Evolutionary conservation across 2,329 filamentous ascomycete genomes (phyloP).

Genomic region (Xylaria sp.): DNA sequence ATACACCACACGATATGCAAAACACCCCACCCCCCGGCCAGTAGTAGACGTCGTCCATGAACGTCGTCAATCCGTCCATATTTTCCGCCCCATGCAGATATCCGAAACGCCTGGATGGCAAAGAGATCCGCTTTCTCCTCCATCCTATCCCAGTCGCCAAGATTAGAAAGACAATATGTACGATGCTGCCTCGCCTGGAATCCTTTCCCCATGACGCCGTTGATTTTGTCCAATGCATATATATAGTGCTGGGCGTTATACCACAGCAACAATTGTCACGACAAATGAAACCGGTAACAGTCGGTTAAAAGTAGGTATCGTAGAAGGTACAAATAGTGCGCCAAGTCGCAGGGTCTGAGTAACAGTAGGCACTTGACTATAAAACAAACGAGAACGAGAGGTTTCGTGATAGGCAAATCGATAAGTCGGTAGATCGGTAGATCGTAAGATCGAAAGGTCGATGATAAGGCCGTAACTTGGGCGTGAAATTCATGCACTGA

Average conservation of each 20-base stretch:
- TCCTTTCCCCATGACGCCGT: conserved; percentile 40
- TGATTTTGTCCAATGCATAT: conserved; percentile 37
- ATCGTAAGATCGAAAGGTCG: neutral
- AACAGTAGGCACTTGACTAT: conserved; percentile 20
- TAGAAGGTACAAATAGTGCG: conserved; percentile 27
- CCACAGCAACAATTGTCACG: conserved; percentile 7
- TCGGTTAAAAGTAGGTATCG: conserved; percentile 29
- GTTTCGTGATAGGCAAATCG: conserved; percentile 2
- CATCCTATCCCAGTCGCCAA: conserved; percentile 30
- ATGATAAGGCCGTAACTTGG: conserved; percentile 8
- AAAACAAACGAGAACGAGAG: conserved; percentile 24
- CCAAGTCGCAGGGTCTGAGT: neutral
- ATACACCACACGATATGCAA: conserved; percentile 35
- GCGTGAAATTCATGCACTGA: conserved; percentile 7
- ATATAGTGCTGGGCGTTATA: conserved; percentile 33
- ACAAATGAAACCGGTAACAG: conserved; percentile 43
- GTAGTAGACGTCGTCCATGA: conserved; percentile 32
- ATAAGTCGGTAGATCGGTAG: neutral
- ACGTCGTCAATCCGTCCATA: conserved; percentile 30
- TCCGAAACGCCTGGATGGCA: conserved; percentile 43
- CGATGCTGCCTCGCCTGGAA: conserved; percentile 40
- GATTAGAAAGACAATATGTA: conserved; percentile 36
- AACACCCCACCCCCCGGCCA: conserved; percentile 20
- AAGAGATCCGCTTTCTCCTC: conserved; percentile 40
- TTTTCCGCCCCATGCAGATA: conserved; percentile 44